Evolutionary conservation across 192 early-diverging fungal genomes (phyloP), one percentile per base, ranked within the genome.

Genomic region (Coemansia sp.): DNA sequence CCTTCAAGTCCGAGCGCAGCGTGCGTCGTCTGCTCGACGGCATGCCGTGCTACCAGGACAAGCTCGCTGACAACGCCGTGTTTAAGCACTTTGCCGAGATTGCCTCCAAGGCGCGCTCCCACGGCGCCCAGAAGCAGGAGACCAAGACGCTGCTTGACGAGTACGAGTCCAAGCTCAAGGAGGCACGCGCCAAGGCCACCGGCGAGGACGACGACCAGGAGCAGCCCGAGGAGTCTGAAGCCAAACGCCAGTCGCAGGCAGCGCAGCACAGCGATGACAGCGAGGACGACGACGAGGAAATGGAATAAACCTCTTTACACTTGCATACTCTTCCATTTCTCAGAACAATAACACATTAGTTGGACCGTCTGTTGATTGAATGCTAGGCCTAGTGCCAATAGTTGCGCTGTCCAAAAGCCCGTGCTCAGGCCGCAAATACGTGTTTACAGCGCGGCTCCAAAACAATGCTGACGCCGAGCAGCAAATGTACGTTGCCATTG

Each of bases 21-120:
- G 80, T 94, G 44, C 89, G 86, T 50, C 87, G 89, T 51, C 67
- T 99, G 15, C 36, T 93, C 21, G 97, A 98, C 29, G 82, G 81
- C 14, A 79, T 95, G 42, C 86, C 89, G 5, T 61, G 82, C 36
- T 99, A 93, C 69, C 85, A 90, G 55, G 90, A 99, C 56, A 99
- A 97, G 69, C 78, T 99, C 14, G 78, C 90, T 44, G 93, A 95
- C 51, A 81, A 85, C 9, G 59, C 75, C 2, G 86, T 99, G 23
- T 87, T 84, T 70, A 95, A 96, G 69, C 78, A 81, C 39, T 85
- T 98, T 54, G 48, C 67, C 19, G 97, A 99, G 49, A 93, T 99
- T 51, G 76, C 94, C 29, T 52, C 72, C 22, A 97, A 94, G 85
- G 87, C 87, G 50, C 50, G 61, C 7, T 55, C 49, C 12, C 71